Conservation (phyloP, 768 basidiomycete species). For the Leccinellum albellum region DNA sequence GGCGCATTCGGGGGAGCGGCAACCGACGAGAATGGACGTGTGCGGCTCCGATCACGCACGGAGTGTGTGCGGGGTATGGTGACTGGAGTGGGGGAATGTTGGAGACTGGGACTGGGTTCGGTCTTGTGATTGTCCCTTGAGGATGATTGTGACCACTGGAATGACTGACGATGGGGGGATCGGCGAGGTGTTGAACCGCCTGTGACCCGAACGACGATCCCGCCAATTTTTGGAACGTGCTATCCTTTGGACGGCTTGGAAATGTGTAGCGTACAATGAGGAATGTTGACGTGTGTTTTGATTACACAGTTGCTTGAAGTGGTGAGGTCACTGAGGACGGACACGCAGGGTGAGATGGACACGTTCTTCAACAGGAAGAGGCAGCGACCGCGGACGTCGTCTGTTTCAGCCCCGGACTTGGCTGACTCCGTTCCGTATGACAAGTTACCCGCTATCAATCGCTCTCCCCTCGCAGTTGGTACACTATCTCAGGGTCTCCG, state of each 20-base stretch:
- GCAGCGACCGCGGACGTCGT: slow-evolving; percentile 55
- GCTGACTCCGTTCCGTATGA: slow-evolving; percentile 74
- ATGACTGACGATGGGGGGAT: slow-evolving; percentile 18
- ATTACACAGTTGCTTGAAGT: slow-evolving; percentile 5
- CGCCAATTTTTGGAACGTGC: slow-evolving; percentile 27
- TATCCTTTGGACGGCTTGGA: slow-evolving; percentile 26
- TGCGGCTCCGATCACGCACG: slow-evolving; percentile 22
- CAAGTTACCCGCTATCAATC: slow-evolving; percentile 49
- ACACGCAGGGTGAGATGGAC: slow-evolving; percentile 46
- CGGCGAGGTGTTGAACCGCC: slow-evolving; percentile 29
- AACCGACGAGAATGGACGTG: slow-evolving; percentile 31
- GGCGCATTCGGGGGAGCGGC: slow-evolving; percentile 36
- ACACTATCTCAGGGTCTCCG: slow-evolving; percentile 54
- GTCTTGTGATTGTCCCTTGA: slow-evolving; percentile 13
- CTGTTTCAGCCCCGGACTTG: slow-evolving; percentile 57
- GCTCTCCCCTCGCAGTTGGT: slow-evolving; percentile 56
- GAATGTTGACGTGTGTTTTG: slow-evolving; percentile 27
- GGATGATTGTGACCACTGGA: slow-evolving; percentile 17
- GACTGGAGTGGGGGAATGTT: slow-evolving; percentile 42
- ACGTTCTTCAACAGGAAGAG: slow-evolving; percentile 65
- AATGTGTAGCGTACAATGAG: background rate
- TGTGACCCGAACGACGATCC: slow-evolving; percentile 24
- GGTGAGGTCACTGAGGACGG: background rate
- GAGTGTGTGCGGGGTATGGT: slow-evolving; percentile 24
- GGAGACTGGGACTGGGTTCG: slow-evolving; percentile 36